These are phyloP conservation scores for Dryas drummondii DNA, from an alignment of 306 rosid genomes.

Conservation along the genomic window DNA sequence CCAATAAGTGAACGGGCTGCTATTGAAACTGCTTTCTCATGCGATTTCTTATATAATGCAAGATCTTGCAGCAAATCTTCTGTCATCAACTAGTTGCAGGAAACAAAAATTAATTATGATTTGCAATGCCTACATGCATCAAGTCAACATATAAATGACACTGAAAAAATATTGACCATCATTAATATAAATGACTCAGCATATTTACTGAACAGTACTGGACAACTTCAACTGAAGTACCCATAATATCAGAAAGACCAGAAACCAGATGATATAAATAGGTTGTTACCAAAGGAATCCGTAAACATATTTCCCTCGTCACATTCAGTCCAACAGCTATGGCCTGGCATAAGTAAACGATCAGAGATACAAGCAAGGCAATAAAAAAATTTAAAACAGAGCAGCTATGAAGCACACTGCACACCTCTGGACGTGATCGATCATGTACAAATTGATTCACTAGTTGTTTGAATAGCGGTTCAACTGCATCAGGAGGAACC, in stretches of 20 bases:
- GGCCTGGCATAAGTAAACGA: conserved; percentile 52
- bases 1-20: conserved; percentile 86
- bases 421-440: conserved; percentile 90
- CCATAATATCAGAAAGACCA: conserved; percentile 6
- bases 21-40: conserved; percentile 82
- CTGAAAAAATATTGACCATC: neutral
- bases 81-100: conserved; percentile 69
- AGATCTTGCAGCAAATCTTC: conserved; percentile 94
- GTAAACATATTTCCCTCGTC: conserved; percentile 77
- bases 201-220: conserved; percentile 6
- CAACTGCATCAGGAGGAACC: conserved; percentile 93
- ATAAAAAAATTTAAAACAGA: conserved; percentile 9
- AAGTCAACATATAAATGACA: neutral
- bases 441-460: conserved; percentile 88
- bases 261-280: conserved; percentile 16
- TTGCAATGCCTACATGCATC: neutral
- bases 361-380: conserved; percentile 29
- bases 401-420: conserved; percentile 43
- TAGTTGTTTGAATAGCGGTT: conserved; percentile 77
- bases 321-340: conserved; percentile 89
- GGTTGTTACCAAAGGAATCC: conserved; percentile 81
- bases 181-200: neutral
- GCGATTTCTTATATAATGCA: conserved; percentile 88
- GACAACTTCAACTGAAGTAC: conserved; percentile 17
- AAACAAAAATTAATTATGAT: conserved; percentile 27